Evolutionary conservation across 768 basidiomycete genomes (phyloP).

Genomic region (Pisolithus orientalis): DNA sequence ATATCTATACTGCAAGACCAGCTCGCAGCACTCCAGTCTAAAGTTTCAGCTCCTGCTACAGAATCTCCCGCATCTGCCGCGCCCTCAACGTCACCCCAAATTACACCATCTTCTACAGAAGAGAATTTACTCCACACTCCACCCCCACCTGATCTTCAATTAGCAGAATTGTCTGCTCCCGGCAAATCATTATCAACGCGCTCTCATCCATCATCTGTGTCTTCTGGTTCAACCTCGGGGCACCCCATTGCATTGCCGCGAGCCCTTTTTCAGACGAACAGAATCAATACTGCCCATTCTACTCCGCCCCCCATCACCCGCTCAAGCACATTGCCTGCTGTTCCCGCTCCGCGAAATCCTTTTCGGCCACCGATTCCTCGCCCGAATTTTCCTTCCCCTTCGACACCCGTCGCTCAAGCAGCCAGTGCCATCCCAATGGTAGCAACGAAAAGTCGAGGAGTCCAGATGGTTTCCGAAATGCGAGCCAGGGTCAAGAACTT

Average conservation of each 20-base stretch:
- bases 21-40: constrained; percentile 36
- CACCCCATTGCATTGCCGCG: constrained; percentile 47
- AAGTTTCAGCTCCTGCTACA: constrained; percentile 23
- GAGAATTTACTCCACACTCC: constrained; percentile 55
- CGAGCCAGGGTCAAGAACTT: constrained; percentile 75
- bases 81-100: constrained; percentile 28
- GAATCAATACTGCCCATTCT: constrained; percentile 33
- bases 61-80: constrained; percentile 21
- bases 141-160: constrained; percentile 55
- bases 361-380: constrained; percentile 42
- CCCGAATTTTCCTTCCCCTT: constrained; percentile 34
- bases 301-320: constrained; percentile 48
- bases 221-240: constrained; percentile 29
- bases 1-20: constrained; percentile 79
- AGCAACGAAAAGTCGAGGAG: constrained; percentile 68
- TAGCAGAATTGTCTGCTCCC: constrained; percentile 48
- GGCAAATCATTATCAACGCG: constrained; percentile 35
- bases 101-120: constrained; percentile 27
- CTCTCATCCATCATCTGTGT: constrained; percentile 25
- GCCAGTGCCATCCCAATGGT: constrained; percentile 32
- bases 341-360: constrained; percentile 39
- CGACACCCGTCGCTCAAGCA: constrained; percentile 22
- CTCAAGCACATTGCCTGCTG: constrained; percentile 51
- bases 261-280: constrained; percentile 42
- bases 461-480: constrained; percentile 93